Conservation (phyloP, 2,329 filamentous ascomycete genomes). For the Neophaeococcomyces mojaviensis region DNA sequence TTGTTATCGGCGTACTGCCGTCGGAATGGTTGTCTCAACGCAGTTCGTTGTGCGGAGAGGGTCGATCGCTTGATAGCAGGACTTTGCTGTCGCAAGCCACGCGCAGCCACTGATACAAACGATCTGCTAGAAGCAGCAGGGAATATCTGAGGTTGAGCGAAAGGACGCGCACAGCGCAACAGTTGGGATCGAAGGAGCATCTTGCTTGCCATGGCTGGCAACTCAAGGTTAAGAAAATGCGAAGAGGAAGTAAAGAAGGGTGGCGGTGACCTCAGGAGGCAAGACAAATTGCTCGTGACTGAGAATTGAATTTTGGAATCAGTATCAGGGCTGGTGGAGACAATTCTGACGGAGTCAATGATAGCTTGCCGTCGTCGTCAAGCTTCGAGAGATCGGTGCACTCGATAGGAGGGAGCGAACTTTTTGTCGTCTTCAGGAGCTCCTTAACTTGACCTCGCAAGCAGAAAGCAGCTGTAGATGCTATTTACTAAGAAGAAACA, state of each 20-base stretch:
- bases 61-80: constrained; percentile 9
- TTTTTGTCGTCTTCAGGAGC: too few relatives aligned
- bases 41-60: constrained; percentile 14
- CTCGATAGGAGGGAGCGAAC: too few relatives aligned
- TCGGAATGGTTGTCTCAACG: constrained; percentile 34
- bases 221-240: neutral
- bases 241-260: neutral
- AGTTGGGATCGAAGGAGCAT: constrained; percentile 17
- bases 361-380: too few relatives aligned
- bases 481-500: too few relatives aligned
- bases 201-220: constrained; percentile 20
- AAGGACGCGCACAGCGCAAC: constrained; percentile 7
- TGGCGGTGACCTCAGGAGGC: constrained; percentile 1
- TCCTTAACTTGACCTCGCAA: too few relatives aligned
- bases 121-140: constrained; percentile 16
- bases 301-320: neutral
- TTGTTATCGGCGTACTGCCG: constrained; percentile 44
- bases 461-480: too few relatives aligned
- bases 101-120: constrained; percentile 9
- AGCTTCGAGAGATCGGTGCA: too few relatives aligned
- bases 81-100: constrained; percentile 6
- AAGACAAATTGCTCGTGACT: neutral
- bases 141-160: constrained; percentile 4
- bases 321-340: constrained; percentile 2
- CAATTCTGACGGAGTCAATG: neutral